Base-by-base conservation (phyloP, 345 rosid species). In the Draba incana region DNA sequence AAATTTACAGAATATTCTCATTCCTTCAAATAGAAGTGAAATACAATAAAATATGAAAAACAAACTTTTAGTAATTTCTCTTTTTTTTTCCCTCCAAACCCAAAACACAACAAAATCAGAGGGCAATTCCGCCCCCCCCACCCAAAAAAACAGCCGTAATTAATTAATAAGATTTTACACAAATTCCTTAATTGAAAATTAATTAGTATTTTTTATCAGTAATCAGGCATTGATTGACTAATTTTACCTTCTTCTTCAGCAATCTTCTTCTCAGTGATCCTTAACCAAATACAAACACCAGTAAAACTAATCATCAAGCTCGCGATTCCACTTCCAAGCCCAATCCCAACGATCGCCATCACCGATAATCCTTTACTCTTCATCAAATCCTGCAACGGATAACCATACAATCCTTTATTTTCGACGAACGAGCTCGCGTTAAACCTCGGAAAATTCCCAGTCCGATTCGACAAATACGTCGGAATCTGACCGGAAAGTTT, bases 261-360 rank as follows among this genome's bases (percentile, higher is more conserved):
- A 80, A 84, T 80, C 78, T 84, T 87, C 59, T 84, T 88, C 64
- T 90, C 94, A 6, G 92, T 84, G 27, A 86, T 62, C 82, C 84
- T 88, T 76, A 88, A 84, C 97, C 97, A 87, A 51, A 93, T 79
- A 66, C 97, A 93, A 50, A 93, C 98, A 20, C 90, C 96, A 1
- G 97, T 85, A 38, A 93, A 90, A 48, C 97, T 93, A 41, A 93
- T 82, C 42, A 90, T 80, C 82, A 93, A 83, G 78, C 97, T 90
- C 2, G 88, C 94, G 20, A 93, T 66, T 49, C 98, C 98, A 66
- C 97, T 93, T 20, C 97, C 98, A 11, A 93, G 72, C 6, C 97
- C 98, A 62, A 93, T 93, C 77, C 97, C 97, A 4, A 93, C 97
- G 70, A 93, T 90, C 64, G 98, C 88, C 76, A 88, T 54, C 23